Base-by-base conservation (phyloP, 768 basidiomycete genomes). In the Pleurotus sapidus region DNA sequence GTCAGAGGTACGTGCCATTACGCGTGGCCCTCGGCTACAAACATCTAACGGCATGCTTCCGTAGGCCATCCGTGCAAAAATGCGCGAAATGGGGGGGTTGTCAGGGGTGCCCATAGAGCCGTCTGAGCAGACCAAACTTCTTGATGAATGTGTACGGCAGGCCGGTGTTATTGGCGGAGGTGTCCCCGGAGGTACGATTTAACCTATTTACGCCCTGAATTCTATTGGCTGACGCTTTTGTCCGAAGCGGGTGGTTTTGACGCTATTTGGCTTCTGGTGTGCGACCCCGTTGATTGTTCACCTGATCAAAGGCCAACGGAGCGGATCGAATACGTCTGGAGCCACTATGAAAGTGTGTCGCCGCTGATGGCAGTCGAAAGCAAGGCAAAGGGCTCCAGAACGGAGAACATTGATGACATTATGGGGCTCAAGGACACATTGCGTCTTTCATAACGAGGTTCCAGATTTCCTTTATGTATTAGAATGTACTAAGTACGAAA, bases 151-250 rank as follows among this genome's bases (percentile, higher is more conserved):
- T 59, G 75, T 89, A 14, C 73, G 80, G 12, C 80, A 89, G 61
- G 84, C 89, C 3, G 97, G 97, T 25, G 88, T 98, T 15, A 80
- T 98, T 39, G 94, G 93, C 18, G 95, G 95, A 23, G 96, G 96
- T 17, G 97, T 98, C 4, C 97, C 97, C 5, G 97, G 97, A 42
- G 95, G 95, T 95, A 65, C 63, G 89, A 69, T 3, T 7, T n/a
- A 18, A 25, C 45, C 43, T n/a, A 24, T 27, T 46, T n/a, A 50
- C 27, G 27, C 38, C 24, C 20, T 47, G 49, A 48, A 9, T 17
- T 34, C 25, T n/a, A 42, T 25, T 53, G 23, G 8, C 17, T 48
- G 54, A 34, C 55, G 61, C 6, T 45, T 8, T 34, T 51, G 40
- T 53, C 24, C 45, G 55, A 62, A 98, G 97, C 97, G 53, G 97